These are phyloP conservation scores for Ceratocystis colombiana DNA, from an alignment of 2,329 filamentous ascomycete species.

Conservation along the genomic window DNA sequence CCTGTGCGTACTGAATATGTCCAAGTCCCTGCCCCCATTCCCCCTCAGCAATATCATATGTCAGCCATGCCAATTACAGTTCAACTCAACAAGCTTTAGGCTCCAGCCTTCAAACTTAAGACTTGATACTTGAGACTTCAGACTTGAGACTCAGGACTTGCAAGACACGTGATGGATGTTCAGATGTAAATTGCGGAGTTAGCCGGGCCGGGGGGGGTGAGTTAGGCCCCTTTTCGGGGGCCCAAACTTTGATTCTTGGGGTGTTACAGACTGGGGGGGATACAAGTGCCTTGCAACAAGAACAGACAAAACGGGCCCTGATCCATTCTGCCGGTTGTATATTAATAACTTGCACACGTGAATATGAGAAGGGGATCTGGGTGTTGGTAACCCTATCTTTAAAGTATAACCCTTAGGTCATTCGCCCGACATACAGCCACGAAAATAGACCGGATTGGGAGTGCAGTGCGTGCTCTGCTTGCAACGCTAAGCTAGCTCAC, in stretches of 20 bases:
- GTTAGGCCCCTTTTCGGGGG: neutral
- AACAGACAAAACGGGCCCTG: too few relatives aligned
- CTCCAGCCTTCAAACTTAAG: neutral
- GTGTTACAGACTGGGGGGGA: constrained; percentile 1
- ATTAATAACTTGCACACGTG: neutral
- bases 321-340: too few relatives aligned
- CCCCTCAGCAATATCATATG: too few relatives aligned
- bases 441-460: neutral
- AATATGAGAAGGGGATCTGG: too few relatives aligned
- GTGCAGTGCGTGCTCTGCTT: too few relatives aligned
- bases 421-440: neutral
- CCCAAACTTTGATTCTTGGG: neutral
- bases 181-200: constrained; percentile 4
- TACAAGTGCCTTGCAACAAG: too few relatives aligned
- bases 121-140: neutral
- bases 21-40: neutral
- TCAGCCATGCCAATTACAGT: too few relatives aligned
- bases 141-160: neutral
- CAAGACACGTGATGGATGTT: neutral
- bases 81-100: too few relatives aligned
- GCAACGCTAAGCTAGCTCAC: neutral
- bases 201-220: neutral
- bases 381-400: too few relatives aligned
- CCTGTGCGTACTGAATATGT: neutral
- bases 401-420: neutral